phyloP scores from a whole-genome alignment of 495 filamentous ascomycete genomes.

The Xylaria venustula region DNA sequence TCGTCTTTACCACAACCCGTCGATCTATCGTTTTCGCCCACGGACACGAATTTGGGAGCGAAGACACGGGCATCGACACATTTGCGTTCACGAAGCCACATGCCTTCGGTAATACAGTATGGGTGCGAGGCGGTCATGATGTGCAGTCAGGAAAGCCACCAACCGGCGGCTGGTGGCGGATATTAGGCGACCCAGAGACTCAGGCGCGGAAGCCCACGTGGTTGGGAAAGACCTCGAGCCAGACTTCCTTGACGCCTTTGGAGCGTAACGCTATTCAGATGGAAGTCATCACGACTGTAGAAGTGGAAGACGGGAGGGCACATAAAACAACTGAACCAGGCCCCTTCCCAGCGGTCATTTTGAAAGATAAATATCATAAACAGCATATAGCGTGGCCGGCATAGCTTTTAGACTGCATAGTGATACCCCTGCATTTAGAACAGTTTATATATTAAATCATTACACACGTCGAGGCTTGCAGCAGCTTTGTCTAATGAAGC shows the following conservation, averaged over 20 bases:
- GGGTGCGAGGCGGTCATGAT: conserved; percentile 36
- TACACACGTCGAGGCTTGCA: no score
- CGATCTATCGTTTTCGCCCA: conserved; percentile 48
- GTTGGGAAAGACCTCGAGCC: conserved; percentile 22
- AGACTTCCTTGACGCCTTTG: conserved; percentile 27
- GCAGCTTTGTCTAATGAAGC: no score
- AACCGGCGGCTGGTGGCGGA: conserved; percentile 21
- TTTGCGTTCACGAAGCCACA: conserved; percentile 48
- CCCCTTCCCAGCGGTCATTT: not conserved
- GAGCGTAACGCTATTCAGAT: conserved; percentile 41
- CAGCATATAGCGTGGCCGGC: not conserved
- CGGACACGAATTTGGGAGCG: conserved; percentile 31
- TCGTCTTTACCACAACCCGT: conserved; percentile 71
- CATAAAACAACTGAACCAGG: not conserved
- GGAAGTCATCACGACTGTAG: conserved; percentile 42
- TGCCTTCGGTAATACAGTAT: conserved; percentile 44
- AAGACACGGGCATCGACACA: conserved; percentile 45
- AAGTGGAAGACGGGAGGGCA: conserved; percentile 30
- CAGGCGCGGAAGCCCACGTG: conserved; percentile 4
- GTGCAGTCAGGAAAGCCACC: conserved; percentile 11
- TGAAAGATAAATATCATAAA: not conserved
- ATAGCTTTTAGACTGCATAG: not conserved
- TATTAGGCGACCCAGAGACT: conserved; percentile 4
- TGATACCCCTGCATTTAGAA: conserved; percentile 8
- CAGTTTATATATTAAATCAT: no score